These are phyloP conservation scores for Cyclotella cryptica DNA, from an alignment of 108 stramenopile species.

Conservation along the genomic window DNA sequence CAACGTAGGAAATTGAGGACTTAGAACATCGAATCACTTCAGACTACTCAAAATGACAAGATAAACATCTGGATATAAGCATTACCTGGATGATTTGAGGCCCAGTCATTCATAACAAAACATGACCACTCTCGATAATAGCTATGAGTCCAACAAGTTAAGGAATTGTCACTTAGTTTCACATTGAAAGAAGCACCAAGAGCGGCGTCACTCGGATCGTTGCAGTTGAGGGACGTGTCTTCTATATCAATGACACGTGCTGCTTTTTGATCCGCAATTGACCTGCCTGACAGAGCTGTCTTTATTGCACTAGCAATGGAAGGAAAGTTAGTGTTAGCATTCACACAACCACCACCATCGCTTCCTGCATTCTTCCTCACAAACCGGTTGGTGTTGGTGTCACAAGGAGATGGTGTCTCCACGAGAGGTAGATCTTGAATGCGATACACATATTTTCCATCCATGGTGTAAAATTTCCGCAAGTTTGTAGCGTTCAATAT, in stretches of 20 bases:
- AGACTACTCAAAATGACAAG: background rate
- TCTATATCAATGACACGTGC: conserved; percentile 26
- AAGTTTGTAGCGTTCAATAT: conserved; percentile 24
- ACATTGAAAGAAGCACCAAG: conserved; percentile 28
- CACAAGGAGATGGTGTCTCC: conserved; percentile 30
- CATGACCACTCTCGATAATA: conserved; percentile 28
- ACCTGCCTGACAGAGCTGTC: background rate
- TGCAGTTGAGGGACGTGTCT: background rate
- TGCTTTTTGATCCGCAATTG: background rate
- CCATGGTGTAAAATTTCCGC: conserved; percentile 39
- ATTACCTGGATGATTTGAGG: conserved; percentile 27
- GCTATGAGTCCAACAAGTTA: conserved; percentile 39
- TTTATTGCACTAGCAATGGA: conserved; percentile 5
- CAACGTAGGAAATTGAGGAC: background rate
- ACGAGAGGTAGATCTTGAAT: conserved; percentile 29
- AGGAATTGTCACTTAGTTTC: background rate
- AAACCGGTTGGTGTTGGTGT: conserved; percentile 17
- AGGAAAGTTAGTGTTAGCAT: conserved; percentile 12
- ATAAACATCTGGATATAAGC: background rate
- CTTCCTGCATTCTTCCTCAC: conserved; percentile 34
- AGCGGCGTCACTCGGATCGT: conserved; percentile 12
- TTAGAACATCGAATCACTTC: background rate
- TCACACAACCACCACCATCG: conserved; percentile 15
- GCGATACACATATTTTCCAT: conserved; percentile 38
- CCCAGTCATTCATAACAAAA: conserved; percentile 25